A percentile compares a stretch with the other conserved stretches of the same genome.
phyloP scores from a whole-genome alignment of 345 rosid genomes.

The Sisymbrium altissimum region DNA sequence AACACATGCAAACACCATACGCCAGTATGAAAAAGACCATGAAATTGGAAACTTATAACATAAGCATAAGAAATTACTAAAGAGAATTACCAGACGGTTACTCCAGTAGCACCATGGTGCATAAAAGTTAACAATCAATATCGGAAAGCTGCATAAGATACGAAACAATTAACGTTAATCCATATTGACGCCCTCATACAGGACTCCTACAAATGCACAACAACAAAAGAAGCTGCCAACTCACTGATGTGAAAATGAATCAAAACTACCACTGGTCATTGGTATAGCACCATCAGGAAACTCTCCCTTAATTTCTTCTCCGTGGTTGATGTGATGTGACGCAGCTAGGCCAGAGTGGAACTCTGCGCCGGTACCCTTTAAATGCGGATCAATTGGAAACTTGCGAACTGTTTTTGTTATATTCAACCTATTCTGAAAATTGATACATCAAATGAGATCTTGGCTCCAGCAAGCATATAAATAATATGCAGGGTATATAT shows the following conservation, averaged over 20 bases:
- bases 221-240: conserved; percentile 32
- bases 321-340: conserved; percentile 69
- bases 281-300: conserved; percentile 58
- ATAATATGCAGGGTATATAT: background rate
- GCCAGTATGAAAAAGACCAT: conserved; percentile 14
- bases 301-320: conserved; percentile 70
- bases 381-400: conserved; percentile 77
- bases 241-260: conserved; percentile 66
- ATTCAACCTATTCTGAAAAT: conserved; percentile 94
- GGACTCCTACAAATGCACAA: background rate
- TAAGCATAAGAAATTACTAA: background rate
- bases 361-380: conserved; percentile 76
- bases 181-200: conserved; percentile 8
- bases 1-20: too few species aligned
- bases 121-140: conserved; percentile 85
- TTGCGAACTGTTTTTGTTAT: conserved; percentile 92
- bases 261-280: conserved; percentile 62
- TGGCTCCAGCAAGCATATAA: background rate
- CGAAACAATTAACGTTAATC: conserved; percentile 13
- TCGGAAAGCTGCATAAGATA: conserved; percentile 63
- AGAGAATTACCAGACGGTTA: conserved; percentile 75
- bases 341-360: conserved; percentile 67
- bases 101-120: conserved; percentile 99
- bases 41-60: background rate
- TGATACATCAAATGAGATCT: conserved; percentile 13